These are phyloP conservation scores for Aurantiochytrium sp. DNA, from an alignment of 108 stramenopile genomes.

Conservation along the genomic window DNA sequence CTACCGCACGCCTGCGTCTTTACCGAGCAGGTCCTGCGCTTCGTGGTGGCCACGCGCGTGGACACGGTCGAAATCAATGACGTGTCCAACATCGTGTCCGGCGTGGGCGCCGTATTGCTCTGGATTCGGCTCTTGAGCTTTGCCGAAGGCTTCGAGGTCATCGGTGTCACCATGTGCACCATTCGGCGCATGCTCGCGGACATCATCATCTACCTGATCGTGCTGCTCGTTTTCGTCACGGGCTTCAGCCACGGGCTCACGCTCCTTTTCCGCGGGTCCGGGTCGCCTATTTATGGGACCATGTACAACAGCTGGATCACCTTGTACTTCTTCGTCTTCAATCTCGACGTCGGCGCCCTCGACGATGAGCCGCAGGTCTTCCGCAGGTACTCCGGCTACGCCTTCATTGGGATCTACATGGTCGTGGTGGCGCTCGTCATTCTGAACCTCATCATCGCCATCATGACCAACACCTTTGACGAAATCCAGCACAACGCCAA, in stretches of 20 bases:
- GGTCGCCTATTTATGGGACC: background rate
- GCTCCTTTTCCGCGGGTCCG: background rate
- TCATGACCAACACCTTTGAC: conserved; percentile 32
- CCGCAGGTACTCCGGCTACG: background rate
- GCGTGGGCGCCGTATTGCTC: background rate
- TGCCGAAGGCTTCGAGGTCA: conserved; percentile 17
- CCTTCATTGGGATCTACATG: conserved; percentile 14
- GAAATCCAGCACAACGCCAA: conserved; percentile 13
- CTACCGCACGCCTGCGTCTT: background rate
- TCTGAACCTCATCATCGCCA: conserved; percentile 7
- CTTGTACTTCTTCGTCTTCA: conserved; percentile 7
- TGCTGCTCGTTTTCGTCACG: background rate
- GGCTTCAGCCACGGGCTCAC: background rate
- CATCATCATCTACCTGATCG: background rate
- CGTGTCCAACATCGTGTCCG: background rate
- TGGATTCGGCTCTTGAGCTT: conserved; percentile 18
- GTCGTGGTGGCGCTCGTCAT: conserved; percentile 21
- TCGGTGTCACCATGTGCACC: conserved; percentile 18
- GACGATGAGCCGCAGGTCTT: background rate
- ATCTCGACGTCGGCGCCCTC: background rate
- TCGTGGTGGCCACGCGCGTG: background rate
- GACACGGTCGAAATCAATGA: background rate
- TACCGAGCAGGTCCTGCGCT: background rate
- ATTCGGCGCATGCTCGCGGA: background rate
- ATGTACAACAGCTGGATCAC: conserved; percentile 28